Base-by-base conservation (phyloP, 768 basidiomycete genomes). In the Kwoniella dendrophila region DNA sequence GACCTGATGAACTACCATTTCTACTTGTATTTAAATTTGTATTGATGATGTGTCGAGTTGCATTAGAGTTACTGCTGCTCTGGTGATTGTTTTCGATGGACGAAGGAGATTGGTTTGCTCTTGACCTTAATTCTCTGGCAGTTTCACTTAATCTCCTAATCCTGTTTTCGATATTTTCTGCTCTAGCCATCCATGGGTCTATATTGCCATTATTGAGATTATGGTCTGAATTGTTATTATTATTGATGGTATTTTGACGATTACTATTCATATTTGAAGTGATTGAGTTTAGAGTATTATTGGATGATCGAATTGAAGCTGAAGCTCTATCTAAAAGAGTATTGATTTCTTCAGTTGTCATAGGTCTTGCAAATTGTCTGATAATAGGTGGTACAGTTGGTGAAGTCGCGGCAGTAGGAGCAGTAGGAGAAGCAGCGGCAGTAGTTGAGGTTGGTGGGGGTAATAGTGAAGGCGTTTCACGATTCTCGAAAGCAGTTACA, bases 321-420 rank as follows among this genome's bases (percentile, higher is more conserved):
- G 62, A 56, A 44, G 62, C 62, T 22, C 62, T 47, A 27, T 63
- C 53, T 18, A 63, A 32, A 14, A 63, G 34, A 0, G 62, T 27
- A 36, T 30, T 29, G n/a, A 63, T 63, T 40, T 63, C 62, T 34
- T 56, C 56, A 5, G 34, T 49, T 8, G 62, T 63, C n/a, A 63
- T 56, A 12, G 53, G 53, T 12, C 62, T 20, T 11, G 32, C 30
- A 6, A 63, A 27, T 16, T 54, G 32, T 3, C 43, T n/a, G 3
- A 62, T 16, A 7, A n/a, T 14, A 8, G 4, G 4, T 55, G 4
- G 30, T 2, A 6, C 33, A 53, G 52, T 14, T 41, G 54, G 34
- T 27, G 40, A 22, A 4, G 50, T 56, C 38, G 22, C 7, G 41
- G 54, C 54, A 11, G 24, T 30, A 11, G 54, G 6, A 49, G 10